Evolutionary conservation across 768 basidiomycete species (phyloP).

Genomic region (Steccherinum ochraceum): DNA sequence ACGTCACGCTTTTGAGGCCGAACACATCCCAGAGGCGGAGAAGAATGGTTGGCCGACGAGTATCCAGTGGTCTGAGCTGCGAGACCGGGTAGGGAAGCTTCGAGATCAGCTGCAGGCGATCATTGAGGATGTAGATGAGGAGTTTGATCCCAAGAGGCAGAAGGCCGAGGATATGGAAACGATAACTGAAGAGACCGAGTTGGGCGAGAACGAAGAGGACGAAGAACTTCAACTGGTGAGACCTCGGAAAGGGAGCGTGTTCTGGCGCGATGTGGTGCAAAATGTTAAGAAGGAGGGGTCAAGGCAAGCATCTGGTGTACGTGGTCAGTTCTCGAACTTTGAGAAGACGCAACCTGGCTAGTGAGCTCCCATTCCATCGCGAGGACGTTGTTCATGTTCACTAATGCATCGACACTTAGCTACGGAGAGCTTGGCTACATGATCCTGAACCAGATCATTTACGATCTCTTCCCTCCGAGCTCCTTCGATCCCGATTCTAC

Average conservation of each 20-base stretch:
- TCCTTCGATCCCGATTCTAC: slow-evolving; percentile 47
- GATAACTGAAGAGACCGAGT: slow-evolving; percentile 18
- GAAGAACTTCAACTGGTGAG: slow-evolving; percentile 11
- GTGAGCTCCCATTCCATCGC: slow-evolving; percentile 44
- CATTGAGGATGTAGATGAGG: slow-evolving; percentile 39
- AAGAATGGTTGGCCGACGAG: slow-evolving; percentile 68
- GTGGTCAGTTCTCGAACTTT: slow-evolving; percentile 73
- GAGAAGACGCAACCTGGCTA: slow-evolving; percentile 85
- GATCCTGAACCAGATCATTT: slow-evolving; percentile 73
- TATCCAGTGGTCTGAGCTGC: slow-evolving; percentile 58
- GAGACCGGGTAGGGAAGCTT: slow-evolving; percentile 48
- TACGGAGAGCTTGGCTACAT: slow-evolving; percentile 84
- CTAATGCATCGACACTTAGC: slow-evolving; percentile 35
- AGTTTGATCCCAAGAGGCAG: slow-evolving; percentile 15
- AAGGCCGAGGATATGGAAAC: slow-evolving; percentile 16
- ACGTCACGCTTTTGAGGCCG: slow-evolving; percentile 70
- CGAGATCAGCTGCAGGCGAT: slow-evolving; percentile 39
- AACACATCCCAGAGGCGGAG: slow-evolving; percentile 67
- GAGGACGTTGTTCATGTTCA: neutral
- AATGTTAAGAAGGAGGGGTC: slow-evolving; percentile 62
- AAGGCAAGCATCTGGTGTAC: slow-evolving; percentile 58
- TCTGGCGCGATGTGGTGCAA: slow-evolving; percentile 63
- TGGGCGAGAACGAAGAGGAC: slow-evolving; percentile 16
- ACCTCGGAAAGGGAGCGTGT: slow-evolving; percentile 41
- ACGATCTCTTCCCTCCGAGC: slow-evolving; percentile 64